A percentile compares a stretch with the other conserved stretches of the same genome.
These are phyloP conservation scores for Phytophthora uliginosa DNA, from an alignment of 352 stramenopile species.

Conservation along the genomic window DNA sequence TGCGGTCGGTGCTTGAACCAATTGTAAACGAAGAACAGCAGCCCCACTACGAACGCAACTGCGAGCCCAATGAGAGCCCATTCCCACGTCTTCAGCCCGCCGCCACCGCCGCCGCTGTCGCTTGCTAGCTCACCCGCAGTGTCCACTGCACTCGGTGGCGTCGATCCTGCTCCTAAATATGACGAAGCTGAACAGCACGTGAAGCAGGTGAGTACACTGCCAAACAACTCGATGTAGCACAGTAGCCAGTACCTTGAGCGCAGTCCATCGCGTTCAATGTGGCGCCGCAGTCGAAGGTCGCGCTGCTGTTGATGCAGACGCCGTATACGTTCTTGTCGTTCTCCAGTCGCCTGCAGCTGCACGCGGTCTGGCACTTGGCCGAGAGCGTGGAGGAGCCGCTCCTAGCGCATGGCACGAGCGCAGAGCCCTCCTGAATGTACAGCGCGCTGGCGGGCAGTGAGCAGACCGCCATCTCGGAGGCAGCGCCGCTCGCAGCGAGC, in stretches of 20 bases:
- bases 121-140: slow-evolving; percentile 9
- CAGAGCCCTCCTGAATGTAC: slow-evolving; percentile 24
- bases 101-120: slow-evolving; percentile 3
- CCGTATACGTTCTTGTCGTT: slow-evolving; percentile 14
- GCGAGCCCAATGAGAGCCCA: slow-evolving; percentile 49
- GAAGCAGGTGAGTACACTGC: slow-evolving; percentile 1
- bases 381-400: slow-evolving; percentile 18
- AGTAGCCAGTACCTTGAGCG: slow-evolving; percentile 9
- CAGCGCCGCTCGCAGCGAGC: slow-evolving; percentile 5
- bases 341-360: slow-evolving; percentile 30
- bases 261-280: slow-evolving; percentile 23
- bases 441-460: slow-evolving; percentile 36
- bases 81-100: slow-evolving; percentile 41
- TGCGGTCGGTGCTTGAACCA: slow-evolving; percentile 62
- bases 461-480: slow-evolving; percentile 29
- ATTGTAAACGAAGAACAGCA: slow-evolving; percentile 53
- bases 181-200: slow-evolving; percentile 3
- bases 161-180: slow-evolving; percentile 9
- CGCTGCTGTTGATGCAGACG: slow-evolving; percentile 26
- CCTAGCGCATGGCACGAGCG: slow-evolving; percentile 15
- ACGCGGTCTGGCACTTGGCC: slow-evolving; percentile 20
- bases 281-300: slow-evolving; percentile 16
- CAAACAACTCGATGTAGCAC: background rate
- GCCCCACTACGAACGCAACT: slow-evolving; percentile 38
- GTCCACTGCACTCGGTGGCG: background rate